phyloP scores from a whole-genome alignment of 306 rosid genomes.

The Gastrolobium villosum region DNA sequence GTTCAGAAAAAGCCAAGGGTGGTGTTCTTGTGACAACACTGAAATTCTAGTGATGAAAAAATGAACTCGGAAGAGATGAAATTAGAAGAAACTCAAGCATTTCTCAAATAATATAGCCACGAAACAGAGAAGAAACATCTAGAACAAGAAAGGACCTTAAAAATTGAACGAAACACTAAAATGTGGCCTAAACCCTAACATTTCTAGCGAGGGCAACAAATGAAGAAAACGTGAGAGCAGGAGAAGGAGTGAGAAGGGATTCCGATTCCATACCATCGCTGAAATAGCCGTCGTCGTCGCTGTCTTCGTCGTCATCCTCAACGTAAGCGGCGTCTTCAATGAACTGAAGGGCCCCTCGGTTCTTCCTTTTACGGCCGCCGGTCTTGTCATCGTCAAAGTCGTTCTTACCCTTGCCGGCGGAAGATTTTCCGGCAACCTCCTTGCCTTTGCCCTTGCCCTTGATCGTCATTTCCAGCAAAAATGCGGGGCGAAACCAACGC shows the following conservation, averaged over 20 bases:
- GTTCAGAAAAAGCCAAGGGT: not conserved
- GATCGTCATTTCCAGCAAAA: constrained; percentile 56
- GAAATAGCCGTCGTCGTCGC: constrained; percentile 60
- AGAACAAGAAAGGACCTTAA: not conserved
- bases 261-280: constrained; percentile 52
- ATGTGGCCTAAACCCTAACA: constrained; percentile 51
- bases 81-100: not conserved
- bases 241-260: not conserved
- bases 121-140: not conserved
- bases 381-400: constrained; percentile 54
- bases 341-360: constrained; percentile 71
- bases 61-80: not conserved
- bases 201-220: not conserved
- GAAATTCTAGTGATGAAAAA: not conserved
- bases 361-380: constrained; percentile 60
- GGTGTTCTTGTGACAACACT: not conserved
- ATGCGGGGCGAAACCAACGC: constrained; percentile 10
- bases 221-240: constrained; percentile 9
- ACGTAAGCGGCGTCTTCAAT: constrained; percentile 70
- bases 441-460: constrained; percentile 87
- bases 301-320: constrained; percentile 53
- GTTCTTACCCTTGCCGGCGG: constrained; percentile 62
- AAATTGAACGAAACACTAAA: constrained; percentile 27
- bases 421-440: constrained; percentile 60
- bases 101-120: not conserved